Percentiles rank a stretch among this genome's conserved stretches.
These are phyloP conservation scores for Phialemonium atrogriseum DNA, from an alignment of 2,329 filamentous ascomycete species.

Conservation along the genomic window DNA sequence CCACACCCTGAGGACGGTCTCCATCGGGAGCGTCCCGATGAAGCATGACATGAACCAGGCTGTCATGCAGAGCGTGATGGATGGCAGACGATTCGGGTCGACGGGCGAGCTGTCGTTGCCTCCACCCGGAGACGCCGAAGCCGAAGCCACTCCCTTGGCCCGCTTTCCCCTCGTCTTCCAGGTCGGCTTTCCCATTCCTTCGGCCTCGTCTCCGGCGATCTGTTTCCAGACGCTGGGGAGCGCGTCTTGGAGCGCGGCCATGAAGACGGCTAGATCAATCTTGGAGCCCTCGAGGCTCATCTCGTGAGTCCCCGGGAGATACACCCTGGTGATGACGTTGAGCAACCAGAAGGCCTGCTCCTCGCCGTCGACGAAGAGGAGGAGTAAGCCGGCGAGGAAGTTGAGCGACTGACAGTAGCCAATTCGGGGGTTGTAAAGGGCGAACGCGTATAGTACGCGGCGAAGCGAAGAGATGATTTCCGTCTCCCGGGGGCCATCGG, in stretches of 20 bases:
- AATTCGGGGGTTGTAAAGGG: constrained; percentile 82
- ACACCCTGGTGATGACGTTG: constrained; percentile 81
- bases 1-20: constrained; percentile 88
- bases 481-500: constrained; percentile 49
- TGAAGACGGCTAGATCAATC: constrained; percentile 87
- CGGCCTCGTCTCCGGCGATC: constrained; percentile 66
- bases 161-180: constrained; percentile 22
- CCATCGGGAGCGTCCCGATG: constrained; percentile 85
- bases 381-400: constrained; percentile 81
- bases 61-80: constrained; percentile 86
- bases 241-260: constrained; percentile 74
- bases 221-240: constrained; percentile 82
- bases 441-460: constrained; percentile 80
- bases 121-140: too few relatives aligned
- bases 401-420: constrained; percentile 96
- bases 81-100: constrained; percentile 57
- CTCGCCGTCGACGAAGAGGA: constrained; percentile 80
- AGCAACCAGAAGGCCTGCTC: constrained; percentile 91
- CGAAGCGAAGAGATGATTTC: constrained; percentile 74
- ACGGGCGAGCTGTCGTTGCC: constrained; percentile 29
- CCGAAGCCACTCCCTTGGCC: too few relatives aligned
- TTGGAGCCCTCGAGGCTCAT: constrained; percentile 86
- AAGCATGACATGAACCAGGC: constrained; percentile 98
- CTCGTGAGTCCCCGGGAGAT: constrained; percentile 87
- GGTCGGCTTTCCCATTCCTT: constrained; percentile 36